Percentiles rank a stretch among this genome's conserved stretches.
Evolutionary conservation across 2,329 filamentous ascomycete species (phyloP).

Genomic region (Sporothrix mexicana): DNA sequence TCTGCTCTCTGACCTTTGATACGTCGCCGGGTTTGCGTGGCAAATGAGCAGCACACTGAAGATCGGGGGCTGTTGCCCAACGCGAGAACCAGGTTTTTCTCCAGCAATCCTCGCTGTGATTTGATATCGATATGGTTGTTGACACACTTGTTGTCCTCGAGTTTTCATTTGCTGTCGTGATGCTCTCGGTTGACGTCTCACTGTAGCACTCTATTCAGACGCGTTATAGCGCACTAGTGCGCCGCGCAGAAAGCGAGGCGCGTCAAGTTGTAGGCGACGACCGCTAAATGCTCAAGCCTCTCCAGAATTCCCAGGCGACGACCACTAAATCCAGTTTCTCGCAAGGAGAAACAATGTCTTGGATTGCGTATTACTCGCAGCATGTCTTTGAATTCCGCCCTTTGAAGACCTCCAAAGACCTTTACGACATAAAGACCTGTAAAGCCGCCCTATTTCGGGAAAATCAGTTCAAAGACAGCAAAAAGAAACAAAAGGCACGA

Average conservation of each 20-base stretch:
- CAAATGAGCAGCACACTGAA: conserved; percentile 3
- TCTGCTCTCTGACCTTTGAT: neutral
- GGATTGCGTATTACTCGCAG: neutral
- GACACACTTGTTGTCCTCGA: neutral
- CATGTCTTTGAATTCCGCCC: neutral
- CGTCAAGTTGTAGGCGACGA: neutral
- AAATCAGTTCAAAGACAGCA: neutral
- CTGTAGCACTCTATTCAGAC: neutral
- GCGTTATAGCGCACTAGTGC: neutral
- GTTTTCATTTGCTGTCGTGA: neutral
- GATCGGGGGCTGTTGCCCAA: neutral
- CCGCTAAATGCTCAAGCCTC: neutral
- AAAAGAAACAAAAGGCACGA: no score
- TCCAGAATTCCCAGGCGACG: neutral
- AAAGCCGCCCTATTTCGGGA: conserved; percentile 8
- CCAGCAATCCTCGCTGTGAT: neutral
- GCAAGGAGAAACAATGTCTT: conserved; percentile 3
- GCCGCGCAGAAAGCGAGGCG: neutral
- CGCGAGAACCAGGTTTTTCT: conserved; percentile 28
- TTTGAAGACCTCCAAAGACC: no score
- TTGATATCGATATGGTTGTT: neutral
- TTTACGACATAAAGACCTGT: neutral
- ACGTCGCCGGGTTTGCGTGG: conserved; percentile 20
- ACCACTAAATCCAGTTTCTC: neutral
- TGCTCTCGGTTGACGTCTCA: neutral